These are phyloP conservation scores for Kuraishia floccosa DNA, from an alignment of 805 yeast species.

Conservation along the genomic window DNA sequence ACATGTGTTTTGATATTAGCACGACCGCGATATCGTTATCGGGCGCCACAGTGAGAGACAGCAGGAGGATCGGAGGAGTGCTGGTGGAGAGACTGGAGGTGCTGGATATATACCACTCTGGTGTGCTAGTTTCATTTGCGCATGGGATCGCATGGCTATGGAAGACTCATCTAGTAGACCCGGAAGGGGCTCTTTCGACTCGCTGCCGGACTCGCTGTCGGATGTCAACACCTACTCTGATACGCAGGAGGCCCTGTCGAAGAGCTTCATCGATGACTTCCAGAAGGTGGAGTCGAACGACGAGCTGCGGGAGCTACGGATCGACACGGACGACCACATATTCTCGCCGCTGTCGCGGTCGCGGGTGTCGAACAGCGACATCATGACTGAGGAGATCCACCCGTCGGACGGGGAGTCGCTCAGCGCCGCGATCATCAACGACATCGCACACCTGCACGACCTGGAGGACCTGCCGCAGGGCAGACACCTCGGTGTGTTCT, in stretches of 20 bases:
- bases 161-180: too few relatives aligned
- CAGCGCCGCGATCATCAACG: not conserved
- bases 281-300: slow-evolving; percentile 1
- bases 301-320: slow-evolving; percentile 1
- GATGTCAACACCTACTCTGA: slow-evolving; percentile 17
- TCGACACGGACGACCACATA: not conserved
- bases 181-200: too few relatives aligned
- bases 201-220: slow-evolving; percentile 18
- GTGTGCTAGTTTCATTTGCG: too few relatives aligned
- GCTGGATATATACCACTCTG: too few relatives aligned
- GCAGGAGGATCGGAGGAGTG: too few relatives aligned
- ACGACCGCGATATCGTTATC: too few relatives aligned
- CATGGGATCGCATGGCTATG: too few relatives aligned
- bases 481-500: slow-evolving; percentile 58
- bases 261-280: slow-evolving; percentile 1
- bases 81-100: too few relatives aligned
- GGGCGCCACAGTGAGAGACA: too few relatives aligned
- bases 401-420: not conserved
- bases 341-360: not conserved
- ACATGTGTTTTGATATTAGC: too few relatives aligned
- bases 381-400: not conserved
- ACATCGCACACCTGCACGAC: slow-evolving; percentile 2
- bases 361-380: not conserved
- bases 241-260: slow-evolving; percentile 1
- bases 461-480: slow-evolving; percentile 59